Percentiles rank a stretch among this genome's conserved stretches.
These are phyloP conservation scores for Colletotrichum lindemuthianum DNA, from an alignment of 2,329 filamentous ascomycete genomes.

Conservation along the genomic window DNA sequence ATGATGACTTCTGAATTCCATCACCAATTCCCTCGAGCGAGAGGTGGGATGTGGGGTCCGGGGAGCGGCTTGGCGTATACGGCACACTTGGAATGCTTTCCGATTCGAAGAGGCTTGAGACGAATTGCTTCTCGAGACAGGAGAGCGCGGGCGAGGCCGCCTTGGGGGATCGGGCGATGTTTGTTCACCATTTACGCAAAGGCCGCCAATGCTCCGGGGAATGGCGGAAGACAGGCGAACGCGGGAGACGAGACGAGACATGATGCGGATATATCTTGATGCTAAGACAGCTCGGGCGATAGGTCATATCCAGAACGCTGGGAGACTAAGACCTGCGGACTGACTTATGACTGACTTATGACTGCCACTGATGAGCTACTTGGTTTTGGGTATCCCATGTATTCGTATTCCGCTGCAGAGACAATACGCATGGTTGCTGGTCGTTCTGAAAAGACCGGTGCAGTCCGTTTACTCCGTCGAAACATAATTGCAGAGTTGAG, in stretches of 20 bases:
- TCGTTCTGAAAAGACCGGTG: background rate
- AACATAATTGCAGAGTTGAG: constrained; percentile 28
- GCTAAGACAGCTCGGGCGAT: constrained; percentile 7
- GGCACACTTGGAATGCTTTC: constrained; percentile 26
- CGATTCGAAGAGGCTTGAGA: constrained; percentile 34
- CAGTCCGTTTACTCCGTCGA: constrained; percentile 24
- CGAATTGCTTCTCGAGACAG: constrained; percentile 27
- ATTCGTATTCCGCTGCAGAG: background rate
- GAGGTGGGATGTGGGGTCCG: constrained; percentile 11
- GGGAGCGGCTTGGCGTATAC: constrained; percentile 22
- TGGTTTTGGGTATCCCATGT: constrained; percentile 4
- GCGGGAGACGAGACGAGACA: constrained; percentile 33
- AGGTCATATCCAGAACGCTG: constrained; percentile 17
- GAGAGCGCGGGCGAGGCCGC: constrained; percentile 28
- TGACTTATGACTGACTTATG: constrained; percentile 6
- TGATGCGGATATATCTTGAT: constrained; percentile 24
- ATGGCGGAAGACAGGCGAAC: constrained; percentile 22
- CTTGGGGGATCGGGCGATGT: constrained; percentile 24
- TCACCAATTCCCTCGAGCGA: constrained; percentile 23
- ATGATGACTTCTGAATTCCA: constrained; percentile 9
- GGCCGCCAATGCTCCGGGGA: constrained; percentile 31
- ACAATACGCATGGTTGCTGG: background rate
- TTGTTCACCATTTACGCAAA: constrained; percentile 9
- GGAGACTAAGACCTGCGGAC: background rate
- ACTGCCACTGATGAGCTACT: constrained; percentile 1